Evolutionary conservation across 2,329 filamentous ascomycete genomes (phyloP).

Genomic region (Colletotrichum coccodes): DNA sequence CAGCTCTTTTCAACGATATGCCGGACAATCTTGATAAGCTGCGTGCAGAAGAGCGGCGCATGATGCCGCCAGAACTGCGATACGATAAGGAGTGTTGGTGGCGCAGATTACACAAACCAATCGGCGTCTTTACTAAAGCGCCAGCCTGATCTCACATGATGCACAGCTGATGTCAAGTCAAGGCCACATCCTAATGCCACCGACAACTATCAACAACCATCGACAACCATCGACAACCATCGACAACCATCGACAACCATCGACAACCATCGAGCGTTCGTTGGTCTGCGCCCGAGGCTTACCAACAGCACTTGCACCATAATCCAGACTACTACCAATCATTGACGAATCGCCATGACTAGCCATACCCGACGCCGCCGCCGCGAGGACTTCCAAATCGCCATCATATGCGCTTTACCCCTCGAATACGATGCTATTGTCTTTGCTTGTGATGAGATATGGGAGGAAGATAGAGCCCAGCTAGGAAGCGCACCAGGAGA

Average conservation of each 20-base stretch:
- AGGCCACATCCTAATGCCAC: background rate
- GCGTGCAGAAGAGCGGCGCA: background rate
- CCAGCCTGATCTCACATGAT: background rate
- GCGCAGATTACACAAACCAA: background rate
- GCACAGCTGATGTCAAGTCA: background rate
- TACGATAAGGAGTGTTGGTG: background rate
- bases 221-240: background rate
- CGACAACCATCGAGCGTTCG: background rate
- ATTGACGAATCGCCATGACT: background rate
- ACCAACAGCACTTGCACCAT: background rate
- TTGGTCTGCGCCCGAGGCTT: background rate
- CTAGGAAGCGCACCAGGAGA: slow-evolving; percentile 40
- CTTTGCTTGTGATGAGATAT: slow-evolving; percentile 40
- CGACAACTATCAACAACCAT: background rate
- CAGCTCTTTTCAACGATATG: background rate
- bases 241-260: background rate
- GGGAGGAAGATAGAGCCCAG: slow-evolving; percentile 36
- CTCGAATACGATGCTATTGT: no score
- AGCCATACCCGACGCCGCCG: background rate
- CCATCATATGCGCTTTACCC: slow-evolving; percentile 42
- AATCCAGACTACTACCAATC: background rate
- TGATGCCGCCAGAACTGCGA: background rate
- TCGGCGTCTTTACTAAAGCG: background rate
- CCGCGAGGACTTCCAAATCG: slow-evolving; percentile 34
- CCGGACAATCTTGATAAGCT: background rate